A percentile compares a stretch with the other conserved stretches of the same genome.
These are phyloP conservation scores for Aspergillus ochraceoroseus DNA, from an alignment of 2,329 filamentous ascomycete genomes.

Conservation along the genomic window DNA sequence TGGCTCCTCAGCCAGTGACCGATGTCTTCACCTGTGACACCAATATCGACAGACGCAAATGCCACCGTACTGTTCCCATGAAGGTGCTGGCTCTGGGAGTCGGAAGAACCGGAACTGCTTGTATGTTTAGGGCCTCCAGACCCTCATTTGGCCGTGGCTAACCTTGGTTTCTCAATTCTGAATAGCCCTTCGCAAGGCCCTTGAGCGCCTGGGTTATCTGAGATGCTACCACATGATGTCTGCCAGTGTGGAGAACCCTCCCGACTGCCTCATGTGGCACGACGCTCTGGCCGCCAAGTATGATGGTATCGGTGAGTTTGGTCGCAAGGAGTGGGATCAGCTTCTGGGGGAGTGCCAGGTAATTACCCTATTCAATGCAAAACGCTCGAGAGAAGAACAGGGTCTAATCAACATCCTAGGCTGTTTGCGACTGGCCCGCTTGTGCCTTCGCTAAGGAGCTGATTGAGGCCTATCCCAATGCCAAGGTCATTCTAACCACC, in stretches of 20 bases:
- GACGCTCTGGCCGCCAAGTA: slow-evolving; percentile 62
- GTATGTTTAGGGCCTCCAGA: slow-evolving; percentile 41
- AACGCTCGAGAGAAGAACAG: too few species aligned
- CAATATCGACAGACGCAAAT: slow-evolving; percentile 62
- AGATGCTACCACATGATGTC: slow-evolving; percentile 72
- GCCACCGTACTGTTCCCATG: slow-evolving; percentile 65
- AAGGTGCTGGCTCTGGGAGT: slow-evolving; percentile 65
- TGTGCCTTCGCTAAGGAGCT: slow-evolving; percentile 65
- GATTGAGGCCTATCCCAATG: slow-evolving; percentile 66
- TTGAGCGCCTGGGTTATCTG: slow-evolving; percentile 61
- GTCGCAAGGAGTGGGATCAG: slow-evolving; percentile 64
- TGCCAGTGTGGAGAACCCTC: slow-evolving; percentile 62
- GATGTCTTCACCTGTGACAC: slow-evolving; percentile 58
- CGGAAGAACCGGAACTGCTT: slow-evolving; percentile 66
- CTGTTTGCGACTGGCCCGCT: slow-evolving; percentile 65
- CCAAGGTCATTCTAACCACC: slow-evolving; percentile 65
- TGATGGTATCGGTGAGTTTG: slow-evolving; percentile 58
- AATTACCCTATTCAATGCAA: too few species aligned
- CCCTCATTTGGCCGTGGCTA: background rate
- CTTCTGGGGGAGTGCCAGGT: slow-evolving; percentile 59
- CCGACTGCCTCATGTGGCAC: slow-evolving; percentile 65
- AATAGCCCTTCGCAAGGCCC: slow-evolving; percentile 58
- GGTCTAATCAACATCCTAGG: too few species aligned
- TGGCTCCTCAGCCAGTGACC: slow-evolving; percentile 40
- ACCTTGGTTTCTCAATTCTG: slow-evolving; percentile 7